A percentile compares a stretch with the other conserved stretches of the same genome.
phyloP scores from a whole-genome alignment of 805 yeast genomes.

The Candida berthetii region DNA sequence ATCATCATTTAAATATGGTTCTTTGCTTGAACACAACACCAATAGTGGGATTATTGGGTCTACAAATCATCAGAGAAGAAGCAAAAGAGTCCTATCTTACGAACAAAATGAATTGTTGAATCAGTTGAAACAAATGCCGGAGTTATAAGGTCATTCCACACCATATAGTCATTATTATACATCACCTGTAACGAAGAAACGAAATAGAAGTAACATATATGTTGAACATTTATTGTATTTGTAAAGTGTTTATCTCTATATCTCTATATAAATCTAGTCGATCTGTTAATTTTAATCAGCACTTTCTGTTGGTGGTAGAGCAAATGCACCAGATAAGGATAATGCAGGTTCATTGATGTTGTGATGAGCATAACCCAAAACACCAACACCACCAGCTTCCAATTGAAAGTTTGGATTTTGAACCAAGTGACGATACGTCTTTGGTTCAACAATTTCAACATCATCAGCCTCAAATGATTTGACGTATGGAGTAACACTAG shows the following conservation, averaged over 20 bases:
- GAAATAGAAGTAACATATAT: too few species aligned
- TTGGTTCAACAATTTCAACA: slow-evolving; percentile 25
- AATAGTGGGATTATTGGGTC: slow-evolving; percentile 1
- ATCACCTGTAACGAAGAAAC: too few species aligned
- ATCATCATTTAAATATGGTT: slow-evolving; percentile 12
- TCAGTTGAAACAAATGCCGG: slow-evolving; percentile 30
- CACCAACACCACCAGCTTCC: slow-evolving; percentile 96
- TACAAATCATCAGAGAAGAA: slow-evolving; percentile 6
- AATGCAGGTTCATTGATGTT: slow-evolving; percentile 84
- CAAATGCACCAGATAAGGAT: slow-evolving; percentile 76
- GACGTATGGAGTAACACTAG: slow-evolving; percentile 10
- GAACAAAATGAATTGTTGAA: slow-evolving; percentile 47
- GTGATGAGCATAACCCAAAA: slow-evolving; percentile 83
- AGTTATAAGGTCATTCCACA: neutral
- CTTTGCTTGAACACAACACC: slow-evolving; percentile 3
- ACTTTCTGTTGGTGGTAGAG: slow-evolving; percentile 57
- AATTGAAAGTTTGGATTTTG: slow-evolving; percentile 75
- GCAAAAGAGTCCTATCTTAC: slow-evolving; percentile 36
- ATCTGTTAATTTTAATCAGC: neutral
- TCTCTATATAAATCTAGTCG: too few species aligned
- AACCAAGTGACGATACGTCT: slow-evolving; percentile 26
- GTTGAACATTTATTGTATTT: too few species aligned
- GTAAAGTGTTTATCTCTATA: too few species aligned
- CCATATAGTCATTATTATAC: too few species aligned
- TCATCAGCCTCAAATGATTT: slow-evolving; percentile 18